Evolutionary conservation across 768 basidiomycete species (phyloP).

Genomic region (Calocybe cyanea): DNA sequence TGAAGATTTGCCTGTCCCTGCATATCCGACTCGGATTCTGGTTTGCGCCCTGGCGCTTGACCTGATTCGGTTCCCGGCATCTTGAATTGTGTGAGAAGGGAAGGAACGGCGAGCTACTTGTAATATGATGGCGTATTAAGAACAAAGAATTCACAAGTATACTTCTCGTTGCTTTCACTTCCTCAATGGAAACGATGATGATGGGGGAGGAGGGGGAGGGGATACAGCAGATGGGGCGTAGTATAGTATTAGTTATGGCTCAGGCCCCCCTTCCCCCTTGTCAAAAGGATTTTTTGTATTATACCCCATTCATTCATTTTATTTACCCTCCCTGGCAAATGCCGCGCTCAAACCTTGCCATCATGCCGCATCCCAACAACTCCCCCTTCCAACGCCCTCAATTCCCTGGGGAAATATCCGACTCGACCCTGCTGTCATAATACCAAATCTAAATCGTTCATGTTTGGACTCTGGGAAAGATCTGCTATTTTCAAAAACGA

Average conservation of each 20-base stretch:
- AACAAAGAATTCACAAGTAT: too few relatives aligned
- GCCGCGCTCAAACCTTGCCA: constrained; percentile 14
- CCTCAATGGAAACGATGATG: background rate
- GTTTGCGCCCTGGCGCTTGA: constrained; percentile 10
- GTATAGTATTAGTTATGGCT: too few relatives aligned
- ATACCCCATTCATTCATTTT: constrained; percentile 9
- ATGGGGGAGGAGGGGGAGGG: too few relatives aligned
- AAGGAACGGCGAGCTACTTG: too few relatives aligned
- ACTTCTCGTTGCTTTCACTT: background rate
- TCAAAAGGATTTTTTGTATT: background rate
- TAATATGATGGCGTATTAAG: too few relatives aligned
- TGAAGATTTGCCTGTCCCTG: constrained; percentile 9
- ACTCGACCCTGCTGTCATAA: constrained; percentile 10
- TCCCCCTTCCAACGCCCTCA: background rate
- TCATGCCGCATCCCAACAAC: constrained; percentile 8
- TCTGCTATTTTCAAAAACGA: constrained; percentile 11
- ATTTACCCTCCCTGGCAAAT: constrained; percentile 15
- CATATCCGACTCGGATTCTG: constrained; percentile 17
- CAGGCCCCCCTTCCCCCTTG: too few relatives aligned
- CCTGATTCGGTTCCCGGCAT: constrained; percentile 14
- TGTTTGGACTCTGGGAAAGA: constrained; percentile 10
- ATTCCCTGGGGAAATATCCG: background rate
- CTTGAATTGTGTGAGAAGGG: background rate
- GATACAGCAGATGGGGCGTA: too few relatives aligned
- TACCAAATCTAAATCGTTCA: constrained; percentile 3